Conservation (phyloP, 768 basidiomycete species). For the Tephrocybe sp. region DNA sequence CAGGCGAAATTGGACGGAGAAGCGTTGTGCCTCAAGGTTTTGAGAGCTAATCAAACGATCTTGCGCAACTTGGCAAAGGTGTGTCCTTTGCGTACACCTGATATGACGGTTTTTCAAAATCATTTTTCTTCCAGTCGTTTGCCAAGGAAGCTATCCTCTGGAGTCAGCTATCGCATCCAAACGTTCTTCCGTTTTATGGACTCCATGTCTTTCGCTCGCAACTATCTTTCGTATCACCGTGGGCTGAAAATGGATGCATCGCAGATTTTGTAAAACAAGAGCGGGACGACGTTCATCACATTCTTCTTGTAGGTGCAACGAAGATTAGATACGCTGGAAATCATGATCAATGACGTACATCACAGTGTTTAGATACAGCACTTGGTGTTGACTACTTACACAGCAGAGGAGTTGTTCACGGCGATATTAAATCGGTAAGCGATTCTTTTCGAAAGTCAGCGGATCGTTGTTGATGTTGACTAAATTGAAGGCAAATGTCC, state of each 20-base stretch:
- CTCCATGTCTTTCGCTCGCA: conserved; percentile 17
- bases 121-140: not conserved
- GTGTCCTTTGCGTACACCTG: not conserved
- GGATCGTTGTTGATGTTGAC: not conserved
- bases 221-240: conserved; percentile 31
- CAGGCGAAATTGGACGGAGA: not conserved
- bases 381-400: conserved; percentile 25
- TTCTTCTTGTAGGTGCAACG: not conserved
- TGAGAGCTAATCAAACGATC: not conserved
- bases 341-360: not conserved
- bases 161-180: no score
- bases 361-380: conserved; percentile 15
- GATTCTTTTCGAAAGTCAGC: not conserved
- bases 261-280: conserved; percentile 23
- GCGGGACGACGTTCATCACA: conserved; percentile 16
- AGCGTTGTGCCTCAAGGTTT: not conserved
- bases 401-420: conserved; percentile 22
- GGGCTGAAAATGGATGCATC: conserved; percentile 20
- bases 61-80: not conserved
- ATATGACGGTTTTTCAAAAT: not conserved
- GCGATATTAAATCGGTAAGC: conserved; percentile 26
- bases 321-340: not conserved
- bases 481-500: conserved; percentile 21
- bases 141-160: conserved; percentile 16
- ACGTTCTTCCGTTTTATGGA: conserved; percentile 31